phyloP scores from a whole-genome alignment of 345 rosid species.

The Excoecaria agallocha region DNA sequence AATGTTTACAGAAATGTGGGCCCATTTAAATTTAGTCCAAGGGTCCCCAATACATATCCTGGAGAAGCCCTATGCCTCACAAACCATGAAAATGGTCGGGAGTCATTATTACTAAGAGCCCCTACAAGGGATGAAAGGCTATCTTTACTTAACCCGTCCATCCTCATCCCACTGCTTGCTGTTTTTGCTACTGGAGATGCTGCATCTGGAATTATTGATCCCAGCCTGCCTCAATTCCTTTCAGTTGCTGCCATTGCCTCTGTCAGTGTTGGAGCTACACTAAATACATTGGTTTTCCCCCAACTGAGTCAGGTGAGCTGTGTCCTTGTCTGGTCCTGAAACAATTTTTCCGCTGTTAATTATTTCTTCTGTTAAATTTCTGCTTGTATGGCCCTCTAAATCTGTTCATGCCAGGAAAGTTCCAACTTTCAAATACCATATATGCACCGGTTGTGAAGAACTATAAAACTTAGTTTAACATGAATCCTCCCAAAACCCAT shows the following conservation, averaged over 20 bases:
- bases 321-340: constrained; percentile 9
- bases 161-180: constrained; percentile 66
- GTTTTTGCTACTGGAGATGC: constrained; percentile 87
- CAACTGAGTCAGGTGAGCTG: constrained; percentile 60
- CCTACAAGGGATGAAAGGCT: constrained; percentile 64
- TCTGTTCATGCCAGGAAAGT: not conserved
- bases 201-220: constrained; percentile 79
- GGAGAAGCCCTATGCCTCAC: constrained; percentile 93
- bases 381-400: not conserved
- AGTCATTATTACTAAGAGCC: constrained; percentile 62
- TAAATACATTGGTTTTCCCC: constrained; percentile 61
- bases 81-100: constrained; percentile 74
- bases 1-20: constrained; percentile 72
- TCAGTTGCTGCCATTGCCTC: constrained; percentile 70
- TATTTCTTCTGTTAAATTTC: not conserved
- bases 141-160: constrained; percentile 54
- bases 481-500: not conserved
- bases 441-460: not conserved
- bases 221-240: constrained; percentile 82
- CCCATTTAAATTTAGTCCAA: constrained; percentile 78
- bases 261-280: constrained; percentile 66
- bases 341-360: not conserved
- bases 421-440: not conserved
- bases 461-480: too few species aligned
- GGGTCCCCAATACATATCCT: constrained; percentile 65